Percentiles rank a stretch among this genome's conserved stretches.
Evolutionary conservation across 805 yeast species (phyloP).

Genomic region (Candida orba): DNA sequence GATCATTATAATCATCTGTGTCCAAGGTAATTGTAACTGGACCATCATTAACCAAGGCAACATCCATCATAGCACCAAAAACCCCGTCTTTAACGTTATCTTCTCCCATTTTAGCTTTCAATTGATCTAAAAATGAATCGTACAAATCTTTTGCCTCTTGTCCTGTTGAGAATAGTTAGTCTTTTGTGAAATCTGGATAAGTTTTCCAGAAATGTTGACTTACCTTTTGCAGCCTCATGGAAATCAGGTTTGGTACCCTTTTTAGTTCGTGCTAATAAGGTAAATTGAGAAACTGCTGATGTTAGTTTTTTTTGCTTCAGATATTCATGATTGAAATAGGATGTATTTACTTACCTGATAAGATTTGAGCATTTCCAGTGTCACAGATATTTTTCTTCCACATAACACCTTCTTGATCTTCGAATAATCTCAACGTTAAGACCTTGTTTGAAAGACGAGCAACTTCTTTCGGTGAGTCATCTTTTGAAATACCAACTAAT

Average conservation of each 20-base stretch:
- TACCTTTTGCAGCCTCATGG: conserved; percentile 85
- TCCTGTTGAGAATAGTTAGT: conserved; percentile 71
- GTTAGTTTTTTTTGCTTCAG: neutral
- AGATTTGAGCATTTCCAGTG: conserved; percentile 59
- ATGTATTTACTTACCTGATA: conserved; percentile 40
- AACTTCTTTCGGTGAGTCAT: conserved; percentile 72
- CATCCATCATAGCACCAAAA: conserved; percentile 98
- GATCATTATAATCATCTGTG: conserved; percentile 30
- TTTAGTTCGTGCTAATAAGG: conserved; percentile 74
- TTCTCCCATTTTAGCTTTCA: conserved; percentile 48
- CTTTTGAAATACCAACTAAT: conserved; percentile 75
- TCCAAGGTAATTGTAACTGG: conserved; percentile 87
- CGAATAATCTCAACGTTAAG: conserved; percentile 62
- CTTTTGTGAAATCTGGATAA: neutral
- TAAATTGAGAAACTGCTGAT: conserved; percentile 73
- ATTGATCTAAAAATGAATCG: conserved; percentile 40
- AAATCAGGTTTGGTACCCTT: conserved; percentile 96
- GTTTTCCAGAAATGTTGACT: conserved; percentile 13
- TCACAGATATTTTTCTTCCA: conserved; percentile 75
- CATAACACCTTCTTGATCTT: conserved; percentile 57
- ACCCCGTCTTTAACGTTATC: conserved; percentile 76
- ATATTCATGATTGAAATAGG: conserved; percentile 29
- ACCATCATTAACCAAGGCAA: conserved; percentile 80
- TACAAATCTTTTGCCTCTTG: conserved; percentile 36
- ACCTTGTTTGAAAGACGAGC: conserved; percentile 62